Evolutionary conservation across 1,284 basidiomycete species (phyloP).

Genomic region (Cutaneotrichosporon sp.): DNA sequence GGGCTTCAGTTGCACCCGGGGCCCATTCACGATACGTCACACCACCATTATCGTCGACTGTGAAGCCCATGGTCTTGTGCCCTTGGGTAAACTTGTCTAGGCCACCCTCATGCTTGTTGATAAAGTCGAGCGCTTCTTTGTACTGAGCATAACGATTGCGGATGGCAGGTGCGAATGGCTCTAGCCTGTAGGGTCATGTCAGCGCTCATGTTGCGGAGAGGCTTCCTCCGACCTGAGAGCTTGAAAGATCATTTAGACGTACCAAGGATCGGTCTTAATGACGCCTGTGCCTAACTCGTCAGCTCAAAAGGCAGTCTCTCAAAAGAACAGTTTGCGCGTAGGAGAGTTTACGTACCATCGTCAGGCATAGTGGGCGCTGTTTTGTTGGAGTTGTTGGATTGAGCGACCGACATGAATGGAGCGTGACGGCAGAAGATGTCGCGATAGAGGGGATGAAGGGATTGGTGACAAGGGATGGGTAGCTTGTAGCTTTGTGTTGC

Average conservation of each 20-base stretch:
- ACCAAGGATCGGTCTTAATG: slow-evolving; percentile 45
- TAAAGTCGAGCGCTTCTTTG: slow-evolving; percentile 66
- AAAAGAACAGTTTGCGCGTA: neutral
- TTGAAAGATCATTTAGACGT: neutral
- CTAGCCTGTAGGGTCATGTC: slow-evolving; percentile 54
- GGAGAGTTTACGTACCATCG: neutral
- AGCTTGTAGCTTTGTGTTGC: no score
- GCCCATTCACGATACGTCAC: slow-evolving; percentile 94
- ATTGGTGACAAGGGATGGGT: neutral
- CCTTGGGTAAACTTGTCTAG: slow-evolving; percentile 84
- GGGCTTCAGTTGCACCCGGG: slow-evolving; percentile 76
- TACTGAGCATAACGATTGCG: slow-evolving; percentile 66
- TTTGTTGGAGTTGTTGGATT: neutral
- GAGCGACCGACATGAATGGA: neutral
- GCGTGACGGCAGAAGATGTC: no score
- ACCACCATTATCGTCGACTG: slow-evolving; percentile 62
- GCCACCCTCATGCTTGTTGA: slow-evolving; percentile 74
- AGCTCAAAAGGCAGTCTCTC: neutral
- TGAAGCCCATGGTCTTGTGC: slow-evolving; percentile 80
- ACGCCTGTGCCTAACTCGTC: slow-evolving; percentile 38
- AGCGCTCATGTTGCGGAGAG: no score
- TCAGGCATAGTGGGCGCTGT: neutral
- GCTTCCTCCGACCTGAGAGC: no score
- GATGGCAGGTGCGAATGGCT: slow-evolving; percentile 67
- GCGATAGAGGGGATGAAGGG: neutral